Evolutionary conservation across 2,329 filamentous ascomycete genomes (phyloP), one percentile per base, ranked within the genome.

Genomic region (Fusarium haematococcum): DNA sequence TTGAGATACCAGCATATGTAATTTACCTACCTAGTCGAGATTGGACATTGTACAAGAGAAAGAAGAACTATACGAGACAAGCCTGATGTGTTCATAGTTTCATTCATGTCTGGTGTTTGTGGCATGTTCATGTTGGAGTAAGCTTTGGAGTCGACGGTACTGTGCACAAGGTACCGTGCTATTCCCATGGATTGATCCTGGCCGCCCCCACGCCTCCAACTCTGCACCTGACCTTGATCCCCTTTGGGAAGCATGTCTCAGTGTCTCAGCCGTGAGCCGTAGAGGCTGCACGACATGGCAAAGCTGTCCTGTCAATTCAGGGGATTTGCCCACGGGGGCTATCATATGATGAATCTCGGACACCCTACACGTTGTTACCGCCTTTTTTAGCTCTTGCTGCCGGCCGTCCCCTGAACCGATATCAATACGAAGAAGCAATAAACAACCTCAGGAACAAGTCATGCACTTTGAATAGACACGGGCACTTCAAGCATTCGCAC

Each of bases 301-400:
- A 73, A 50, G 43, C 35, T 50, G 54, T 63, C 72, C 72, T 74
- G 69, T 74, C 69, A 73, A 70, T 74, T 70, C 72, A 74, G 72
- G 72, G 69, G 65, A 73, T 75, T 70, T 73, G 59, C 72, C 72
- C 72, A 74, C 72, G 72, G 74, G 74, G 57, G 62, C 52, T 37
- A 52, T 75, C 69, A 67, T 64, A 60, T 72, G 72, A 56, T 23
- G n/a, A 5, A 14, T 67, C 10, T n/a, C 7, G n/a, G 72, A 35
- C 61, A 73, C 69, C 57, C 35, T 63, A 52, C 39, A 58, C 25
- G 37, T 37, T 39, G 30, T 25, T 23, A 20, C 27, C 20, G 56
- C 35, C 35, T 41, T 58, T 25, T 45, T 50, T 25, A 6, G 35
- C 10, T 56, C 6, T 25, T 30, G n/a, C 10, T 33, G 6, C 57